Conservation (phyloP, 768 basidiomycete genomes). For the Steccherinum ochraceum region DNA sequence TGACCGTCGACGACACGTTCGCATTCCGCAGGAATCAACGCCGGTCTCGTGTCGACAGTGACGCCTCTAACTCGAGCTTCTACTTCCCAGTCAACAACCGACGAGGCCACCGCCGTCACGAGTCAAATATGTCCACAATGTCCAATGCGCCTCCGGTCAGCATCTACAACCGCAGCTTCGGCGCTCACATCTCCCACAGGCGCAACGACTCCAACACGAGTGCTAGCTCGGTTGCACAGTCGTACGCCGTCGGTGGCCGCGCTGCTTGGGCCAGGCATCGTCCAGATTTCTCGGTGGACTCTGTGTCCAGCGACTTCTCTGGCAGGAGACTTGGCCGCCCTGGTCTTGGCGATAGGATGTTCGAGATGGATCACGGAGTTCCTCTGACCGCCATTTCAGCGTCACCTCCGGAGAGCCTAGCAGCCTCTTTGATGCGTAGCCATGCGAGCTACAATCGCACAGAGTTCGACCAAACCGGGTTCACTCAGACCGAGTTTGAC, state of each 20-base stretch:
- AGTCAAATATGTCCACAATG: slow-evolving; percentile 43
- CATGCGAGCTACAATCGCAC: slow-evolving; percentile 26
- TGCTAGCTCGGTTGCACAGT: slow-evolving; percentile 49
- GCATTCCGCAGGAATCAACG: slow-evolving; percentile 42
- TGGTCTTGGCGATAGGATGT: slow-evolving; percentile 85
- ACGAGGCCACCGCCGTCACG: slow-evolving; percentile 52
- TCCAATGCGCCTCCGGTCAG: slow-evolving; percentile 65
- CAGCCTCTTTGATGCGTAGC: slow-evolving; percentile 15
- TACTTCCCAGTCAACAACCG: slow-evolving; percentile 41
- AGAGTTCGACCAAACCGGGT: slow-evolving; percentile 44
- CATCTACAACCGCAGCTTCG: slow-evolving; percentile 63
- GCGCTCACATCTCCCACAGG: slow-evolving; percentile 24
- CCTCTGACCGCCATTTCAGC: slow-evolving; percentile 60
- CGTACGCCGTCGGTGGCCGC: slow-evolving; percentile 50
- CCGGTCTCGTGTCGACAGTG: slow-evolving; percentile 61
- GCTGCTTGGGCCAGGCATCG: slow-evolving; percentile 56
- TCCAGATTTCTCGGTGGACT: slow-evolving; percentile 56
- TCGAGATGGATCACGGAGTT: slow-evolving; percentile 51
- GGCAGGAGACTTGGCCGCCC: slow-evolving; percentile 52
- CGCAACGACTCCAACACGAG: slow-evolving; percentile 57
- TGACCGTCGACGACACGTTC: slow-evolving; percentile 66
- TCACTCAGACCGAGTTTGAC: slow-evolving; percentile 43
- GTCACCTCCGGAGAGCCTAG: slow-evolving; percentile 46
- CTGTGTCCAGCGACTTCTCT: slow-evolving; percentile 59
- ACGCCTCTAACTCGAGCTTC: slow-evolving; percentile 58